A percentile compares a stretch with the other conserved stretches of the same genome.
Evolutionary conservation across 805 yeast species (phyloP).

Genomic region (Lachancea mirantina): DNA sequence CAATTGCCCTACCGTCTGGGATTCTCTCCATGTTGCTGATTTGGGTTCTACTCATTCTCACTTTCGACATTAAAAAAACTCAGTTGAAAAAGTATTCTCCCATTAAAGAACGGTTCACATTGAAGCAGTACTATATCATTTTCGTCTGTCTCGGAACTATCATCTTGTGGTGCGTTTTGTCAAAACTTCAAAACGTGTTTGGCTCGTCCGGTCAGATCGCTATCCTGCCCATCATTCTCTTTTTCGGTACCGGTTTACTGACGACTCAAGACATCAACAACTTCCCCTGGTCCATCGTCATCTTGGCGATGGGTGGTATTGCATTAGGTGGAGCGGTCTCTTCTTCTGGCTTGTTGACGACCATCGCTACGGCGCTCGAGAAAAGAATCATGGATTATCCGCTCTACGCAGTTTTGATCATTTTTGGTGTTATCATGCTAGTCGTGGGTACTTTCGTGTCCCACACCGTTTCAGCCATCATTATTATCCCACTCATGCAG

Average conservation of each 20-base stretch:
- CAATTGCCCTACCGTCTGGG: conserved; percentile 77
- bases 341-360: conserved; percentile 76
- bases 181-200: conserved; percentile 57
- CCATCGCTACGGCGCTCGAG: conserved; percentile 69
- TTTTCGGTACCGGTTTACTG: conserved; percentile 84
- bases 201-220: conserved; percentile 95
- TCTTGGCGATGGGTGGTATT: conserved; percentile 95
- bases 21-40: conserved; percentile 51
- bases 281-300: conserved; percentile 93
- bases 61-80: conserved; percentile 44
- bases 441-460: conserved; percentile 92
- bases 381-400: conserved; percentile 51
- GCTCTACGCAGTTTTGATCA: conserved; percentile 62
- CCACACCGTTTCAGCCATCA: conserved; percentile 94
- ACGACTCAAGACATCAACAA: conserved; percentile 84
- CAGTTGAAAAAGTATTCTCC: conserved; percentile 41
- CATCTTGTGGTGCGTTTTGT: conserved; percentile 81
- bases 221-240: conserved; percentile 71
- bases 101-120: conserved; percentile 59
- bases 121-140: conserved; percentile 67
- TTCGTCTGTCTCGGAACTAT: conserved; percentile 69
- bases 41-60: conserved; percentile 60
- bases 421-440: conserved; percentile 77
- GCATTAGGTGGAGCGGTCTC: conserved; percentile 92
- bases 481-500: conserved; percentile 80